Conservation (phyloP, 805 yeast species). For the Nakazawaea siamensis region DNA sequence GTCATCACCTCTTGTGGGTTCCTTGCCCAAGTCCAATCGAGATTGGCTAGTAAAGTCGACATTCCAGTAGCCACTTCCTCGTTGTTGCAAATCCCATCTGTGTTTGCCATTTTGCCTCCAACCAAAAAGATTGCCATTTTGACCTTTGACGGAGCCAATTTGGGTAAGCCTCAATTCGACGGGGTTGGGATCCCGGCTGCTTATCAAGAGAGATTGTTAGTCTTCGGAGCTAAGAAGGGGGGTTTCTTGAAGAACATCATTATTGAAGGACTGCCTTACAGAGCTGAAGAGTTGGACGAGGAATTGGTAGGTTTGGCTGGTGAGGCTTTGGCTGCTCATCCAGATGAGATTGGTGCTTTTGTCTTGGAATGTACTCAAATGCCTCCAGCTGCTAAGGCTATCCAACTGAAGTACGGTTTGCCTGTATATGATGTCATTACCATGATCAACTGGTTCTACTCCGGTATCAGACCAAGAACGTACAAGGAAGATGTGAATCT, state of each 20-base stretch:
- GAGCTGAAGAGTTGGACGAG: constrained; percentile 17
- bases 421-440: constrained; percentile 26
- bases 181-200: constrained; percentile 21
- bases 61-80: too few relatives aligned
- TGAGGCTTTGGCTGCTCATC: constrained; percentile 13
- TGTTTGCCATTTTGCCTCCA: too few relatives aligned
- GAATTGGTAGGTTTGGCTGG: constrained; percentile 19
- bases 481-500: constrained; percentile 15
- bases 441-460: constrained; percentile 24
- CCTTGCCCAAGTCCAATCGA: constrained; percentile 23
- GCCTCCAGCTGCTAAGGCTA: constrained; percentile 24
- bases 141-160: too few relatives aligned
- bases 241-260: constrained; percentile 20
- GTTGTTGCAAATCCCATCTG: too few relatives aligned
- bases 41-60: too few relatives aligned
- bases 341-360: constrained; percentile 19
- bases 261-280: constrained; percentile 18
- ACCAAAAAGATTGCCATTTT: too few relatives aligned
- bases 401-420: constrained; percentile 18
- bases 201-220: constrained; percentile 14
- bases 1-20: constrained; percentile 28
- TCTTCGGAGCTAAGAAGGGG: constrained; percentile 16
- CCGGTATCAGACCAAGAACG: constrained; percentile 17
- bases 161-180: constrained; percentile 20
- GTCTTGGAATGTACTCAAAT: constrained; percentile 28